Percentiles rank a stretch among this genome's conserved stretches.
Evolutionary conservation across 169 alveolate species (phyloP).

Genomic region (Babesia bigemina): DNA sequence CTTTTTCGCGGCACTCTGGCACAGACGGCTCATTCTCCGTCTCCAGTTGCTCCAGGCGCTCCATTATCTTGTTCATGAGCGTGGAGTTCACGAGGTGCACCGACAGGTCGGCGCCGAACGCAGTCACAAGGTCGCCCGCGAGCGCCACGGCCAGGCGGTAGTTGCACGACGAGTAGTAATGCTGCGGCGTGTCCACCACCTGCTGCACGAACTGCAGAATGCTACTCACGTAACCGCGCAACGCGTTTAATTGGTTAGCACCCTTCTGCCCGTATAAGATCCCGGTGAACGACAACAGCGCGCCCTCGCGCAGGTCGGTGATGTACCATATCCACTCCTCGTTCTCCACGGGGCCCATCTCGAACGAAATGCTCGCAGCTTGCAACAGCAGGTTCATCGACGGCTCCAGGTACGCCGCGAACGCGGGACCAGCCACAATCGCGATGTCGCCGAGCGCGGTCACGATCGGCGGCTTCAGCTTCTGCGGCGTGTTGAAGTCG

Average conservation of each 20-base stretch:
- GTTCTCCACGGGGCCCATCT: constrained; percentile 86
- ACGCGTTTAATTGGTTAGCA: constrained; percentile 74
- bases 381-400: constrained; percentile 82
- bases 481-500: constrained; percentile 81
- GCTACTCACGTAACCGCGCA: constrained; percentile 81
- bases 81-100: constrained; percentile 49
- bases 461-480: constrained; percentile 85
- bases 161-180: constrained; percentile 36
- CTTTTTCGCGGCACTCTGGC: constrained; percentile 61
- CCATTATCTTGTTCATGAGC: constrained; percentile 23
- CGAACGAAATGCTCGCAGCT: constrained; percentile 85
- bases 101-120: constrained; percentile 65
- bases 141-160: constrained; percentile 57
- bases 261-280: constrained; percentile 87
- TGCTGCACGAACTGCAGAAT: constrained; percentile 82
- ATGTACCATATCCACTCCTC: constrained; percentile 90
- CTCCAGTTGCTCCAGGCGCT: constrained; percentile 55
- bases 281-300: constrained; percentile 85
- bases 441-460: constrained; percentile 90
- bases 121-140: constrained; percentile 56
- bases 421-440: constrained; percentile 83
- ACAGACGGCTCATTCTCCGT: constrained; percentile 21
- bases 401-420: constrained; percentile 76
- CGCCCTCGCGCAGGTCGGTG: constrained; percentile 87
- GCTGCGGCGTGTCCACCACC: constrained; percentile 66